phyloP scores from a whole-genome alignment of 2,329 filamentous ascomycete species.

The Botryotinia narcissicola region DNA sequence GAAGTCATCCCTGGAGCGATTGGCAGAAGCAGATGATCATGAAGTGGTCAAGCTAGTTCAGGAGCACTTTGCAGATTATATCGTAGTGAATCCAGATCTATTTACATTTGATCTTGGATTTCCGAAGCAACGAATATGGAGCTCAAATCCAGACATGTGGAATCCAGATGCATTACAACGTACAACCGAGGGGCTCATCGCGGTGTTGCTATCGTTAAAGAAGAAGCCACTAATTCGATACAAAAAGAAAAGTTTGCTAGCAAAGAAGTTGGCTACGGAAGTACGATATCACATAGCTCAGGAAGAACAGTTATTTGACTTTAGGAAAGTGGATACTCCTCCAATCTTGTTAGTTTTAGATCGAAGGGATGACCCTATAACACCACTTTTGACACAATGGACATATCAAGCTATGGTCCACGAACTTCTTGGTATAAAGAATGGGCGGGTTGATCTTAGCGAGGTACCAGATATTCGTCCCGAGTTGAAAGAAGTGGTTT shows the following conservation, averaged over 20 bases:
- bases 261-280: slow-evolving; percentile 91
- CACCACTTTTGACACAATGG: slow-evolving; percentile 93
- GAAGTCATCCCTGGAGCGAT: slow-evolving; percentile 88
- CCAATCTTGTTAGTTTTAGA: slow-evolving; percentile 90
- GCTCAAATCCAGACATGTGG: slow-evolving; percentile 79
- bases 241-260: slow-evolving; percentile 82
- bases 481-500: slow-evolving; percentile 88
- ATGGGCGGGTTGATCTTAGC: slow-evolving; percentile 88
- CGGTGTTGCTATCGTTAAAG: slow-evolving; percentile 82
- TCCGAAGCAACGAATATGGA: slow-evolving; percentile 77
- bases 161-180: slow-evolving; percentile 84
- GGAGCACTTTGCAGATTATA: slow-evolving; percentile 94
- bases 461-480: slow-evolving; percentile 80
- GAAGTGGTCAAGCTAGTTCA: slow-evolving; percentile 93
- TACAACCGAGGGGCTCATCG: slow-evolving; percentile 82
- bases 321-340: slow-evolving; percentile 89
- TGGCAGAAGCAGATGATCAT: slow-evolving; percentile 95
- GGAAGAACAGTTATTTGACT: slow-evolving; percentile 95
- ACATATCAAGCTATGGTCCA: slow-evolving; percentile 99
- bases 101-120: slow-evolving; percentile 75
- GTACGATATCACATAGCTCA: slow-evolving; percentile 91
- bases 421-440: slow-evolving; percentile 87
- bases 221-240: slow-evolving; percentile 96
- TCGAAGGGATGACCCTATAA: slow-evolving; percentile 90
- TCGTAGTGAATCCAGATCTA: slow-evolving; percentile 91